Evolutionary conservation across 257 asterid species (phyloP), one percentile per base, ranked within the genome.

Genomic region (Verbascum thapsus): DNA sequence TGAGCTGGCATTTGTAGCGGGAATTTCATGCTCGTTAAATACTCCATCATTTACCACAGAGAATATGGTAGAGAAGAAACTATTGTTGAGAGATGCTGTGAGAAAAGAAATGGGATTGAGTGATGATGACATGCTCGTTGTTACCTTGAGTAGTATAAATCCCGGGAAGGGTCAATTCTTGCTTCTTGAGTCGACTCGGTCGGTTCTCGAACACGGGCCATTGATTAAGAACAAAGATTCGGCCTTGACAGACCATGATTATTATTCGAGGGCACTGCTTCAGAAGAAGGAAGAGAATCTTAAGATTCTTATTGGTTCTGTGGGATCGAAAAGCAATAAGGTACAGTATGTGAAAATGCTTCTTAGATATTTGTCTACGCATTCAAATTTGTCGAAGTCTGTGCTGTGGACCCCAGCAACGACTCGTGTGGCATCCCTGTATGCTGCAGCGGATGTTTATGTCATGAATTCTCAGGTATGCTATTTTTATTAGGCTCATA

Each of bases 361-460:
- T 70, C 95, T 94, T 56, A 59, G 72, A 22, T 78, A 73, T 75
- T 72, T 88, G 12, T 80, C 94, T 37, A 73, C 39, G 49, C 84
- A 83, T 66, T 61, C 86, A 15, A 90, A 90, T 56, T 61, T 94
- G 81, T 81, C 96, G 10, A 72, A 67, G 55, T 80, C 90, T 10
- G 91, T 94, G 69, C 73, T 94, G 58, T 94, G 99, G 98, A 90
- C 99, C 53, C 98, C 98, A 0, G 84, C 99, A 44, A 94, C 99
- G 7, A 84, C 95, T 20, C 96, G 91, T 2, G 92, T 94, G 56
- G 95, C 98, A 40, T 88, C 99, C 47, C 90, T 94, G 26, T 94
- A 87, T 76, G 76, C 99, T 48, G 98, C 99, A 8, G 92, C 99
- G 9, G 99, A 94, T 80, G 95, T 80, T 13, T 94, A 87, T 74